These are phyloP conservation scores for Coniferiporia sulphurascens DNA, from an alignment of 1,284 basidiomycete species.

Conservation along the genomic window DNA sequence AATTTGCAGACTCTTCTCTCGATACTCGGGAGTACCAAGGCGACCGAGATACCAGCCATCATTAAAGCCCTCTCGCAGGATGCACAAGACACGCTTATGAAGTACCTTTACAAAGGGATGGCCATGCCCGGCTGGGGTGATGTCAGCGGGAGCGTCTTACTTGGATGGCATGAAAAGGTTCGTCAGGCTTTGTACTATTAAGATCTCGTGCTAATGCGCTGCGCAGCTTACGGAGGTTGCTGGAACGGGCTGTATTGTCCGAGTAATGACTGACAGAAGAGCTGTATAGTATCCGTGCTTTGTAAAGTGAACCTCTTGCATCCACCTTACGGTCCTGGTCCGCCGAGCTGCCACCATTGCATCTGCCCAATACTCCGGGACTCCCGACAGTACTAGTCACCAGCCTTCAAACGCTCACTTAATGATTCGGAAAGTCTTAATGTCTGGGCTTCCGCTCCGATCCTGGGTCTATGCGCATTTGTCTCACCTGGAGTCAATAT, in stretches of 20 bases:
- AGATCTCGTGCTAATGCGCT: conserved; percentile 25
- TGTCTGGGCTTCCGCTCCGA: no score
- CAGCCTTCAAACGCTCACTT: no score
- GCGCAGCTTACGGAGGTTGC: conserved; percentile 88
- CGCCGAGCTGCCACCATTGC: no score
- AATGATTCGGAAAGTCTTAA: no score
- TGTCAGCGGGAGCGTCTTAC: conserved; percentile 82
- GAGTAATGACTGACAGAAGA: conserved; percentile 94
- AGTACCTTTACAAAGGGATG: conserved; percentile 98
- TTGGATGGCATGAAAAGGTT: conserved; percentile 97
- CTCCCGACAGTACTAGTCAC: no score
- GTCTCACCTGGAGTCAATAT: no score
- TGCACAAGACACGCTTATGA: conserved; percentile 93
- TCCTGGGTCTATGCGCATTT: no score
- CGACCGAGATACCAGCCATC: conserved; percentile 79
- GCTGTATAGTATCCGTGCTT: conserved; percentile 8
- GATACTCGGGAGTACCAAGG: conserved; percentile 92
- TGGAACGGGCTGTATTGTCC: conserved; percentile 93
- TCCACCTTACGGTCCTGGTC: background rate
- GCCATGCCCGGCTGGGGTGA: conserved; percentile 79
- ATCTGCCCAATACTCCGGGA: no score
- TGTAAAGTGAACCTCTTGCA: background rate
- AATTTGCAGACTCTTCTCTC: conserved; percentile 85
- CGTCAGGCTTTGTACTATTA: conserved; percentile 21
- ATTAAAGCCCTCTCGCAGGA: conserved; percentile 75